Evolutionary conservation across 2,329 filamentous ascomycete genomes (phyloP), one percentile per base, ranked within the genome.

Genomic region (Colletotrichum sp.): DNA sequence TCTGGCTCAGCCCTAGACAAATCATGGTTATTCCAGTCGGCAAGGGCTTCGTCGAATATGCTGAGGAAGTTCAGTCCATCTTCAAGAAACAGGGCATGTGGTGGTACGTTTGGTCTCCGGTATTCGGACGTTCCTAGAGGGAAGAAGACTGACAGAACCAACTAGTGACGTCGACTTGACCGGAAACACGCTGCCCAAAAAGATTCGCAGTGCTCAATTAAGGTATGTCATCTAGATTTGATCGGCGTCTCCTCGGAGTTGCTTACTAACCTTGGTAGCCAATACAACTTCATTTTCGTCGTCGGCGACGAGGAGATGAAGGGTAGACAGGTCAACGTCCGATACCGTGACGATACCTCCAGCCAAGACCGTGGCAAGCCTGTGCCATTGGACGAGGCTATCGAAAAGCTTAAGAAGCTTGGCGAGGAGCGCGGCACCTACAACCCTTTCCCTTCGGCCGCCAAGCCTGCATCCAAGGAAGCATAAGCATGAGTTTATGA

Each of bases 1-100:
- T 96, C 89, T 97, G 95, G 95, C 87, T 97, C 77, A 95, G 93
- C 80, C 95, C 95, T n/a, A 91, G 95, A 68, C 95, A 97, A 85
- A 92, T 97, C 78, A 89, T 87, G 69, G 84, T 87, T 57, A 85
- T 87, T 28, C 86, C 86, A 30, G 91, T 97, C 96, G 77, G 94
- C 86, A 93, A 93, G 67, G 89, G 91, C 57, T 93, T 90, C 80
- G 90, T 92, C 81, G 92, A 93, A 82, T 96, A 97, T 84, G 94
- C 94, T 78, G 88, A 93, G 82, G 94, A 96, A 84, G 92, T 96
- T 8, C 92, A 94, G 81, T 84, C 86, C 76, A 87, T 93, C 77
- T 93, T 96, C 86, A 91, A 93, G 82, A 88, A 90, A 76, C 89
- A 93, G 83, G 89, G 89, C 65, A 91, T 96, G 84, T 94, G 92